These are phyloP conservation scores for Acmispon strigosus DNA, from an alignment of 306 rosid genomes.

Conservation along the genomic window DNA sequence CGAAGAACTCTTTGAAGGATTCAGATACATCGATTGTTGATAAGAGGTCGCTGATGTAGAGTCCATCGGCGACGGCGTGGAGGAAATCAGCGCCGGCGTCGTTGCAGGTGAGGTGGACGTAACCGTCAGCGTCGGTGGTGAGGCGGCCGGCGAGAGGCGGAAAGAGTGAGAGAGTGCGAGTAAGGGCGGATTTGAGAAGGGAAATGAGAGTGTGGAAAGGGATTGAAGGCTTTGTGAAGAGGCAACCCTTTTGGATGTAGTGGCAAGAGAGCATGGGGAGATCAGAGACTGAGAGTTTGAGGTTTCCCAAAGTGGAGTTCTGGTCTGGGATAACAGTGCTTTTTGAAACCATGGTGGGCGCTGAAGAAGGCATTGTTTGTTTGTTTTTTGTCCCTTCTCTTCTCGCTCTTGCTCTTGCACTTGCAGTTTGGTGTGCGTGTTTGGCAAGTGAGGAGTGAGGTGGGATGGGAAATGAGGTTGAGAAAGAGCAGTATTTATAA, in stretches of 20 bases:
- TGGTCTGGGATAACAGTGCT: constrained; percentile 57
- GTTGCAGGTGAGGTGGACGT: constrained; percentile 58
- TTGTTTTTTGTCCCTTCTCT: background rate
- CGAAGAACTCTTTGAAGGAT: constrained; percentile 46
- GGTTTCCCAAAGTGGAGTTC: constrained; percentile 37
- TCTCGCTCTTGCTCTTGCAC: background rate
- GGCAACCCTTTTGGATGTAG: constrained; percentile 87
- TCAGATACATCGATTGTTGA: constrained; percentile 38
- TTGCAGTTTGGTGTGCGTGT: background rate
- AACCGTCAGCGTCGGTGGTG: constrained; percentile 45
- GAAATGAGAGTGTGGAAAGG: constrained; percentile 28
- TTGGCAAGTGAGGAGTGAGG: constrained; percentile 22
- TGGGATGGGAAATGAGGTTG: background rate
- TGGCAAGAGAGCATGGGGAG: constrained; percentile 91
- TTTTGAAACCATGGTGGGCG: constrained; percentile 37
- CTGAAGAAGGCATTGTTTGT: constrained; percentile 31
- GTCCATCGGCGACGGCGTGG: constrained; percentile 31
- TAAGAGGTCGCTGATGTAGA: constrained; percentile 34
- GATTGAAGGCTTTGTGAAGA: constrained; percentile 54
- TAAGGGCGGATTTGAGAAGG: constrained; percentile 44
- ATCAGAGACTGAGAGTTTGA: constrained; percentile 87
- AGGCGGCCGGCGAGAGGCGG: constrained; percentile 91
- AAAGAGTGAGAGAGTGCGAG: constrained; percentile 58
- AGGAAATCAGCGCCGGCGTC: constrained; percentile 72
- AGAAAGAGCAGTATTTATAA: constrained; percentile 12